These are phyloP conservation scores for Udeniomyces megalosporus DNA, from an alignment of 768 basidiomycete genomes.

Conservation along the genomic window DNA sequence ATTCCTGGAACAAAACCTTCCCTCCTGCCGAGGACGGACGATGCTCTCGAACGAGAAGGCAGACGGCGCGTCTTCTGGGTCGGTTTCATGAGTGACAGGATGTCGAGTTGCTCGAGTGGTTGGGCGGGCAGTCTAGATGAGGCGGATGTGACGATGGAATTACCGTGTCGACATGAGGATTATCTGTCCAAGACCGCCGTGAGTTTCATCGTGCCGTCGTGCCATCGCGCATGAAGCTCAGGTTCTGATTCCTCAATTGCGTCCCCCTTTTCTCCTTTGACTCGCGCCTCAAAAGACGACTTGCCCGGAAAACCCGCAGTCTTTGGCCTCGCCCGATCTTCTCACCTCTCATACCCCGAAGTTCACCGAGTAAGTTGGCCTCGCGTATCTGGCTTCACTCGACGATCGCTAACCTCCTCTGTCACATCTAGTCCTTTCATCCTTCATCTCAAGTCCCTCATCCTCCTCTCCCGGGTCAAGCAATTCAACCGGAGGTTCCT, in stretches of 20 bases:
- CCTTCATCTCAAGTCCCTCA: slow-evolving; percentile 5
- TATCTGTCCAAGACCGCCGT: neutral
- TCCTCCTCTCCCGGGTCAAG: slow-evolving; percentile 12
- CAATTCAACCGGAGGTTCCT: slow-evolving; percentile 12
- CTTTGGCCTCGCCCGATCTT: slow-evolving; percentile 7
- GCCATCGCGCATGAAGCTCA: too few relatives aligned
- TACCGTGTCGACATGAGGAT: neutral
- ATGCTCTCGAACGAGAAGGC: slow-evolving; percentile 5
- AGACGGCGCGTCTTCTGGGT: slow-evolving; percentile 10
- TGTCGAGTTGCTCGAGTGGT: neutral
- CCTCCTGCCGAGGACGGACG: neutral
- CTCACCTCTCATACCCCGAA: slow-evolving; percentile 3
- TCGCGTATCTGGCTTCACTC: neutral
- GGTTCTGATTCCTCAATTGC: neutral
- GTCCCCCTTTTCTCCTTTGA: neutral
- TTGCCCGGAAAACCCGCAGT: slow-evolving; percentile 6
- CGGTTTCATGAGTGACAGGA: slow-evolving; percentile 6
- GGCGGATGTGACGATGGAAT: slow-evolving; percentile 3
- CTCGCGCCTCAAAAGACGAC: neutral
- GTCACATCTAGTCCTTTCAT: neutral
- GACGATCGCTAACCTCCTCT: neutral
- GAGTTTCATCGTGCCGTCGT: neutral
- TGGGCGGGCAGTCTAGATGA: slow-evolving; percentile 14
- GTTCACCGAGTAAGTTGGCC: slow-evolving; percentile 3
- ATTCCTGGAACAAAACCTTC: slow-evolving; percentile 8